Conservation (phyloP, 1,139 yeast genomes). For the Kodamaea arcana region DNA sequence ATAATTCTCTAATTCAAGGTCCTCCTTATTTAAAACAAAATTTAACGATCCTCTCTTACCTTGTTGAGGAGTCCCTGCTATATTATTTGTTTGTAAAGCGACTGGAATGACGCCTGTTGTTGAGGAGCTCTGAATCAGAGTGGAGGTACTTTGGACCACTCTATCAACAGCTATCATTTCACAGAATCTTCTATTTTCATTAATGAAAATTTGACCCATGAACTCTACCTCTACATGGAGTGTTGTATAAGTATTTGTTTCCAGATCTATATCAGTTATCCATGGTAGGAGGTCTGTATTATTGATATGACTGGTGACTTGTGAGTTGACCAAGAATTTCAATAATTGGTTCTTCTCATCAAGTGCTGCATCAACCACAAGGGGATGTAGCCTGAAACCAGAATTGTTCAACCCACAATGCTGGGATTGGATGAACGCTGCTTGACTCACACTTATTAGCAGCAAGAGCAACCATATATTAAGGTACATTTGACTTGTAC, state of each 20-base stretch:
- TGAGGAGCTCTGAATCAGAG: not conserved
- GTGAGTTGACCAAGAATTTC: slow-evolving; percentile 37
- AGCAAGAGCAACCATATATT: not conserved
- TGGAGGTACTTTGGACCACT: not conserved
- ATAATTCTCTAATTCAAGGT: not conserved
- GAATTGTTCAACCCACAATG: slow-evolving; percentile 8
- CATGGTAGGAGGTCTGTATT: slow-evolving; percentile 2
- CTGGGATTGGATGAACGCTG: slow-evolving; percentile 14
- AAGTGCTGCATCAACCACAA: slow-evolving; percentile 40
- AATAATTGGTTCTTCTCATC: slow-evolving; percentile 30
- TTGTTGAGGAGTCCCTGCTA: not conserved
- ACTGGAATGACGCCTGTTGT: not conserved
- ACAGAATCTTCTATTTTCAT: slow-evolving; percentile 43
- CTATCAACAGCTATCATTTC: slow-evolving; percentile 34
- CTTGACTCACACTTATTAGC: not conserved
- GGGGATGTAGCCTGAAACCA: slow-evolving; percentile 21
- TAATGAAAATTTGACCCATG: slow-evolving; percentile 38
- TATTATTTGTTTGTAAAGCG: not conserved
- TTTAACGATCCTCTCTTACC: not conserved
- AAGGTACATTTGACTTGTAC: no score
- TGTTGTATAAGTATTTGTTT: slow-evolving; percentile 47
- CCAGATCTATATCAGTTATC: slow-evolving; percentile 39
- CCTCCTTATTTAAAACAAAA: not conserved
- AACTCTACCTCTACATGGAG: slow-evolving; percentile 43
- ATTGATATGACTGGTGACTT: slow-evolving; percentile 15